phyloP scores from a whole-genome alignment of 106 monocot species.

The Dendrobium catenatum region DNA sequence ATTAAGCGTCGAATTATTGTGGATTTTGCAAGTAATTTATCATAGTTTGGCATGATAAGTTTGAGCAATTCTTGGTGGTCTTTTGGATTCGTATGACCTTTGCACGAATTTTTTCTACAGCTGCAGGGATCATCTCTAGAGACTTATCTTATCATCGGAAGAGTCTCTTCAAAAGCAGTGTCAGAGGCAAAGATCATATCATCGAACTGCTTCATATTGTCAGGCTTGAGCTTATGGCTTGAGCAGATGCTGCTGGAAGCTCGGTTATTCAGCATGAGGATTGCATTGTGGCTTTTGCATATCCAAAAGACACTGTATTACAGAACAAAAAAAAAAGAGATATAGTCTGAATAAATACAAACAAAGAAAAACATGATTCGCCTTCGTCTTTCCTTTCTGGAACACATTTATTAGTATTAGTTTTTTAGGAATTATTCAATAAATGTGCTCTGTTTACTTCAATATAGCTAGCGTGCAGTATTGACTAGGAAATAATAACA shows the following conservation, averaged over 20 bases:
- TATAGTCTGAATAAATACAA: not conserved
- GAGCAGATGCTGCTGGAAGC: constrained; percentile 56
- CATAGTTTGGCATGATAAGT: not conserved
- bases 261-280: constrained; percentile 54
- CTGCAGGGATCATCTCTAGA: constrained; percentile 62
- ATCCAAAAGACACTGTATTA: constrained; percentile 30
- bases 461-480: no score
- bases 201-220: constrained; percentile 20
- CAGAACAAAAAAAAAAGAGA: not conserved
- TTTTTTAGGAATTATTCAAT: no score
- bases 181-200: constrained; percentile 35
- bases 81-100: not conserved
- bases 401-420: no score
- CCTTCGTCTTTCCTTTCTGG: no score
- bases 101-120: constrained; percentile 21
- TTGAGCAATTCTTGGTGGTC: not conserved
- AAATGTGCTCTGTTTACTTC: no score
- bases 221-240: constrained; percentile 25
- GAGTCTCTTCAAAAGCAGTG: constrained; percentile 69
- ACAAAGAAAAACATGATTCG: no score
- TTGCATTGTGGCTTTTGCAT: constrained; percentile 51
- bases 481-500: no score
- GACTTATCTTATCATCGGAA: constrained; percentile 63
- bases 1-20: not conserved
- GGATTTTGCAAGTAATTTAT: not conserved